Conservation (phyloP, 495 filamentous ascomycete species). For the Aspergillus saccharolyticus region DNA sequence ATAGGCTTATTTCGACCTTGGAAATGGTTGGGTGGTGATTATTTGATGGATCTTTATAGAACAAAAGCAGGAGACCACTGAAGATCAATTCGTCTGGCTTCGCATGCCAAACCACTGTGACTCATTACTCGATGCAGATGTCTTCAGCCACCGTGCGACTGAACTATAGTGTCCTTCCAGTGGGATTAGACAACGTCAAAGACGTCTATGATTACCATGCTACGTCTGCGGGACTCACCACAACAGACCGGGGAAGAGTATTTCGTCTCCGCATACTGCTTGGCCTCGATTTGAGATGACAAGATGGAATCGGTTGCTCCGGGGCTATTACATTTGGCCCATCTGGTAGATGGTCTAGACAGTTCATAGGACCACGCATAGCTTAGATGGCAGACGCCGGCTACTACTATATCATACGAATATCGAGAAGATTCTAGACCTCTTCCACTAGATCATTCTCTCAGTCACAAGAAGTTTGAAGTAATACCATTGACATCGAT, state of each 20-base stretch:
- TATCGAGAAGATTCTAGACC: not conserved
- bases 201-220: not conserved
- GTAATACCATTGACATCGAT: not conserved
- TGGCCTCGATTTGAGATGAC: not conserved
- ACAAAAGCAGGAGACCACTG: constrained; percentile 10
- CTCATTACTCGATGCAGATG: not conserved
- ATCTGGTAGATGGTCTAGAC: not conserved
- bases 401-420: not conserved
- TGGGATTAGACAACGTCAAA: not conserved
- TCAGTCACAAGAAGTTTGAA: not conserved
- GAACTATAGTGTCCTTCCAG: not conserved
- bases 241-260: not conserved
- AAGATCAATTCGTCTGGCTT: not conserved
- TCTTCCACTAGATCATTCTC: not conserved
- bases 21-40: constrained; percentile 24
- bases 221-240: not conserved
- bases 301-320: not conserved
- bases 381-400: not conserved
- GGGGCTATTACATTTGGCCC: not conserved
- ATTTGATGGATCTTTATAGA: constrained; percentile 26
- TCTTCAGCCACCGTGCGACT: not conserved
- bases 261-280: not conserved
- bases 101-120: not conserved
- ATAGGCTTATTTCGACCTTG: constrained; percentile 12
- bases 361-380: not conserved